A percentile compares a stretch with the other conserved stretches of the same genome.
These are phyloP conservation scores for Microdochium paspali DNA, from an alignment of 2,329 filamentous ascomycete species.

Conservation along the genomic window DNA sequence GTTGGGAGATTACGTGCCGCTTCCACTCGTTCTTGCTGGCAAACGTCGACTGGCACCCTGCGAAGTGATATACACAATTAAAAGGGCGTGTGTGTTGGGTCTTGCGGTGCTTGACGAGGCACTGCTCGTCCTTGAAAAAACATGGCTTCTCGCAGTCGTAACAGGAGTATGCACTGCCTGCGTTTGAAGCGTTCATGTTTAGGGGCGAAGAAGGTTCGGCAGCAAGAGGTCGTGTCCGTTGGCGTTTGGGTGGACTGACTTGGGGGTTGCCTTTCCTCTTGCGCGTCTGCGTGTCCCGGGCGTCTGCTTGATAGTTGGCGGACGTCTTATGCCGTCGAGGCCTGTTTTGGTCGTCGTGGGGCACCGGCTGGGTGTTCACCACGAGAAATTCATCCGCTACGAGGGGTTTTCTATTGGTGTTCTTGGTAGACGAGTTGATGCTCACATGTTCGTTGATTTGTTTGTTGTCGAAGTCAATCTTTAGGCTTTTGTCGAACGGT, in stretches of 20 bases:
- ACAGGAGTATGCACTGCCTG: slow-evolving; percentile 16
- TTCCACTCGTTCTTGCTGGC: slow-evolving; percentile 93
- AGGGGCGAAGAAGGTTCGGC: not conserved
- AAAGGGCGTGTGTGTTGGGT: slow-evolving; percentile 53
- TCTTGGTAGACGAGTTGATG: too few species aligned
- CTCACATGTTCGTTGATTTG: too few species aligned
- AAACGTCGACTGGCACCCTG: slow-evolving; percentile 66
- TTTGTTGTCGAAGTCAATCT: not conserved
- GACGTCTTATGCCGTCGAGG: too few species aligned
- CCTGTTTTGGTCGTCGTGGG: too few species aligned
- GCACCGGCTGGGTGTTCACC: too few species aligned
- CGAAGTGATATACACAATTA: slow-evolving; percentile 68
- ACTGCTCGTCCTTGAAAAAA: slow-evolving; percentile 33
- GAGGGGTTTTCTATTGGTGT: too few species aligned
- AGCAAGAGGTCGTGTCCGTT: not conserved
- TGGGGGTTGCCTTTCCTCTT: too few species aligned
- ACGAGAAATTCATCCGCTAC: too few species aligned
- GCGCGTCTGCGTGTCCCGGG: too few species aligned
- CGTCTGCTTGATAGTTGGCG: too few species aligned
- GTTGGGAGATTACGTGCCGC: slow-evolving; percentile 72
- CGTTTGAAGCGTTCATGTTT: not conserved
- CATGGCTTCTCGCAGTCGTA: slow-evolving; percentile 20
- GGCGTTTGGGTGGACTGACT: not conserved
- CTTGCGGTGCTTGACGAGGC: slow-evolving; percentile 39
- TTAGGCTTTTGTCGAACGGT: too few species aligned